These are phyloP conservation scores for Hypocreales sp. DNA, from an alignment of 2,329 filamentous ascomycete species.

Conservation along the genomic window DNA sequence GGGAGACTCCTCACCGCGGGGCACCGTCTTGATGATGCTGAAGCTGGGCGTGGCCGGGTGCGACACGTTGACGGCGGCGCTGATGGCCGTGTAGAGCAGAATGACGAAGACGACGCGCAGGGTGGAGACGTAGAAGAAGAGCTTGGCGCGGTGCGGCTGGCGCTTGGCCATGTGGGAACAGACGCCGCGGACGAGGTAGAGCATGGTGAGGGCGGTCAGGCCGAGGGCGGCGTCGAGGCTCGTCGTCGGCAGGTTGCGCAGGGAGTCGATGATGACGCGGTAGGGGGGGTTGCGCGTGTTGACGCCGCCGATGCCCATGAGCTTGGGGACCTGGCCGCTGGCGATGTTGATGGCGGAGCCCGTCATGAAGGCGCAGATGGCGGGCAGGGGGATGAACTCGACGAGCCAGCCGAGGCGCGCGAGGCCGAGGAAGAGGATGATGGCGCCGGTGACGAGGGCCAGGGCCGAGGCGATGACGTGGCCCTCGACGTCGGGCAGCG, in stretches of 20 bases:
- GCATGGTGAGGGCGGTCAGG: conserved; percentile 48
- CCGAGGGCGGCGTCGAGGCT: conserved; percentile 61
- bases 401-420: conserved; percentile 60
- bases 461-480: conserved; percentile 40
- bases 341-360: conserved; percentile 35
- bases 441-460: conserved; percentile 59
- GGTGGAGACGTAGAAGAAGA: conserved; percentile 66
- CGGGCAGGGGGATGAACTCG: conserved; percentile 35
- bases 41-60: conserved; percentile 41
- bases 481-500: conserved; percentile 21
- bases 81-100: conserved; percentile 64
- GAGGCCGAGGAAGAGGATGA: conserved; percentile 67
- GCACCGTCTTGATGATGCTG: conserved; percentile 50
- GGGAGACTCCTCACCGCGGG: conserved; percentile 36
- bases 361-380: conserved; percentile 40
- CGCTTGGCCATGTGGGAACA: conserved; percentile 52
- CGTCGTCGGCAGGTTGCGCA: conserved; percentile 28
- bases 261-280: conserved; percentile 32
- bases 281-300: conserved; percentile 34
- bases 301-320: conserved; percentile 33
- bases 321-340: conserved; percentile 31
- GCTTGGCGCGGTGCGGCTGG: conserved; percentile 49
- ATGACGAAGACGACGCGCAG: conserved; percentile 70
- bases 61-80: conserved; percentile 52
- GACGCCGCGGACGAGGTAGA: conserved; percentile 48